Base-by-base conservation (phyloP, 176 grass and related monocot genomes). In the Phoenix roebelenii region DNA sequence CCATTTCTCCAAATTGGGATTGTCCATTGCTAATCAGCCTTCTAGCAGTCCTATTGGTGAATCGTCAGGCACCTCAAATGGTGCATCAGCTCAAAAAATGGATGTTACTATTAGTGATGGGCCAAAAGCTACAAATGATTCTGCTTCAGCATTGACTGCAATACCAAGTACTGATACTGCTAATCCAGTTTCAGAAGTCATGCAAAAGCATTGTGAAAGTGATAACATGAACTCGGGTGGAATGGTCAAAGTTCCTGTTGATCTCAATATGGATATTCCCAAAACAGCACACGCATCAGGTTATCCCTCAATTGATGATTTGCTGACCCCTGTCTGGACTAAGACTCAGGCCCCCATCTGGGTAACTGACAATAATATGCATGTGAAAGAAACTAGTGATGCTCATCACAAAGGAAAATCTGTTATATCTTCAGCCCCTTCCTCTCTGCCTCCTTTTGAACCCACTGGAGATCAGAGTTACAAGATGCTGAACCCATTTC, bases 1-100 rank as follows among this genome's bases (percentile, higher is more conserved):
- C 14, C 16, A 17, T 1, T 72, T 92, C 16, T 24, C 77, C 22
- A 77, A 88, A 54, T 62, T 92, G 63, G 65, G 67, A 1, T 15
- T 71, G 18, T 63, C 29, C 17, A 63, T 39, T 16, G 51, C 4
- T 25, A 63, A 28, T 44, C 59, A 5, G 29, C 12, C 59, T 35
- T 18, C 29, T 15, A 73, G 24, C 20, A 60, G 14, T 10, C 29
- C 23, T 19, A 61, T 15, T 5, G 49, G 57, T 54, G 64, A 66
- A 51, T 54, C 25, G 20, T 57, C 65, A 68, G 52, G 53, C 20
- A 22, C 18, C 19, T 52, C 65, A 22, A 9, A 3, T 56, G 24
- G 22, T 10, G 28, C 50, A 56, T 44, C 35, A 44, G 12, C 10
- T 55, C 59, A 48, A 52, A 14, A 19, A 63, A 18, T 24, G 18